phyloP scores from a whole-genome alignment of 2,329 filamentous ascomycete genomes.

The Venturia aucupariae region DNA sequence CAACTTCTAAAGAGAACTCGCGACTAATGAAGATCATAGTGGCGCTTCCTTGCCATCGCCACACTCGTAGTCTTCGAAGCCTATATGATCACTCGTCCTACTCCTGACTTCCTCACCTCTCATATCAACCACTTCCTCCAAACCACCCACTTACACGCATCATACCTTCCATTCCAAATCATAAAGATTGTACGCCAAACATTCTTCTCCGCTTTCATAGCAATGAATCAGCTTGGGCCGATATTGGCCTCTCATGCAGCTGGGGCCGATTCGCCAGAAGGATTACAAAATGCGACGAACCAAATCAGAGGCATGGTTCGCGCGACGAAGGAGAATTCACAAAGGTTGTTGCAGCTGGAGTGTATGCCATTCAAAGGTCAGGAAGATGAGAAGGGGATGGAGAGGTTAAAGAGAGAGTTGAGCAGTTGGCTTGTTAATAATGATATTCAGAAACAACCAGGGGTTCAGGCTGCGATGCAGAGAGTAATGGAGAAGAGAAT shows the following conservation, averaged over 20 bases:
- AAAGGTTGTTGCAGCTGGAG: slow-evolving; percentile 68
- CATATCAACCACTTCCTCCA: slow-evolving; percentile 41
- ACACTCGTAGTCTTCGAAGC: slow-evolving; percentile 49
- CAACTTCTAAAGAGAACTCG: not conserved
- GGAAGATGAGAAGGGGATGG: slow-evolving; percentile 45
- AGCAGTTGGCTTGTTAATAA: slow-evolving; percentile 85
- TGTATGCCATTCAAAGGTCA: slow-evolving; percentile 75
- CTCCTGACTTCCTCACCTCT: slow-evolving; percentile 34
- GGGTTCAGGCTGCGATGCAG: slow-evolving; percentile 72
- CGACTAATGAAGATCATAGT: slow-evolving; percentile 20
- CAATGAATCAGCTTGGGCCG: slow-evolving; percentile 14
- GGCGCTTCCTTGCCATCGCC: slow-evolving; percentile 43
- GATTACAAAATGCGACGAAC: slow-evolving; percentile 42
- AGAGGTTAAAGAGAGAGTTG: slow-evolving; percentile 57
- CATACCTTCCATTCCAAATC: slow-evolving; percentile 78
- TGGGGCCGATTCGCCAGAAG: slow-evolving; percentile 1
- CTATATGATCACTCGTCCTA: slow-evolving; percentile 46
- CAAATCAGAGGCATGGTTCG: slow-evolving; percentile 38
- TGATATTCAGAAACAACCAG: slow-evolving; percentile 66
- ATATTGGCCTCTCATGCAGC: not conserved
- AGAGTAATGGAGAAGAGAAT: slow-evolving; percentile 48
- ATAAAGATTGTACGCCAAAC: slow-evolving; percentile 66
- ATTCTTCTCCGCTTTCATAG: slow-evolving; percentile 52
- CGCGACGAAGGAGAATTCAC: slow-evolving; percentile 47
- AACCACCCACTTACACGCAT: slow-evolving; percentile 37